Conservation (phyloP, 768 basidiomycete species). For the Rhodosporidiobolus odoratus region DNA sequence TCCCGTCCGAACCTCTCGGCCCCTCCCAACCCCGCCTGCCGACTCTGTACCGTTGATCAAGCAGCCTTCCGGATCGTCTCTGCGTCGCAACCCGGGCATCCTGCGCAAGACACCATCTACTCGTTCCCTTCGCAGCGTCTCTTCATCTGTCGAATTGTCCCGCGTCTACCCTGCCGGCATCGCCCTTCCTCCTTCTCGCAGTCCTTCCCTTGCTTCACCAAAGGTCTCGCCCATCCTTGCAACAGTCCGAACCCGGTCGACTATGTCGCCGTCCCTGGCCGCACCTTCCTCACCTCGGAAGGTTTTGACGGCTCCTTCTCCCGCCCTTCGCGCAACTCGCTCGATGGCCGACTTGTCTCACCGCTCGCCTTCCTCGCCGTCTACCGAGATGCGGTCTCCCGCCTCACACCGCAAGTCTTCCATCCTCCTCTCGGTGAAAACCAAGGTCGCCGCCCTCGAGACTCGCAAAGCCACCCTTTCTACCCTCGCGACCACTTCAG, state of each 20-base stretch:
- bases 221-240: slow-evolving; percentile 12
- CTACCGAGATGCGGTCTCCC: background rate
- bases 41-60: background rate
- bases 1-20: background rate
- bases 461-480: slow-evolving; percentile 43
- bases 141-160: slow-evolving; percentile 3
- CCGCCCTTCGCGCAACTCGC: slow-evolving; percentile 21
- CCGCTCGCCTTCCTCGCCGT: background rate
- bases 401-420: slow-evolving; percentile 5
- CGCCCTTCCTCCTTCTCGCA: background rate
- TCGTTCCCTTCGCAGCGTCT: slow-evolving; percentile 14
- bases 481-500: slow-evolving; percentile 41
- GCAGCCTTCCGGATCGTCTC: slow-evolving; percentile 20
- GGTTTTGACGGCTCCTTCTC: slow-evolving; percentile 9
- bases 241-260: background rate
- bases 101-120: slow-evolving; percentile 15
- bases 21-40: slow-evolving; percentile 17
- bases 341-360: slow-evolving; percentile 30
- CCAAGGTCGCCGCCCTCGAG: slow-evolving; percentile 45
- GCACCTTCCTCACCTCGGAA: slow-evolving; percentile 14
- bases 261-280: background rate
- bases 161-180: background rate
- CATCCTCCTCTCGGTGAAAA: slow-evolving; percentile 43
- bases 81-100: slow-evolving; percentile 17
- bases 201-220: slow-evolving; percentile 15